Conservation (phyloP, 208 protist species). For the Zelonia costaricensis region DNA sequence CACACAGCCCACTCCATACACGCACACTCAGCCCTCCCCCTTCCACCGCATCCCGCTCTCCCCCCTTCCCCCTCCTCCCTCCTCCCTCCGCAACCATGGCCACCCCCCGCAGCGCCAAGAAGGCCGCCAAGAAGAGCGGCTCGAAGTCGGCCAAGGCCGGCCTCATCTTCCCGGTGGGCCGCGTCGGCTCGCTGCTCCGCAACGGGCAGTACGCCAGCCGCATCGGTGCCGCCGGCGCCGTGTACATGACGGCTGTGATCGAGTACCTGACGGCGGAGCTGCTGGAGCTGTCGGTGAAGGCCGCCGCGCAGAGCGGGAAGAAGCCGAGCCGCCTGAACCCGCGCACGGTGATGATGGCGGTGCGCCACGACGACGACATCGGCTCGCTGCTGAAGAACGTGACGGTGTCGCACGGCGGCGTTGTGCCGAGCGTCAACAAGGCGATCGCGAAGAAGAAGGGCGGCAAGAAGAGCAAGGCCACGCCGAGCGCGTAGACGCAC, state of each 20-base stretch:
- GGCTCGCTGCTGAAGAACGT: slow-evolving; percentile 47
- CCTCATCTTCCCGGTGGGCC: slow-evolving; percentile 99
- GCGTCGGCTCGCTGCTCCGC: slow-evolving; percentile 96
- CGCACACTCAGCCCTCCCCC: too few relatives aligned
- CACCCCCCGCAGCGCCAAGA: slow-evolving; percentile 72
- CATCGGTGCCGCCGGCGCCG: slow-evolving; percentile 97
- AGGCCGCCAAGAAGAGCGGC: slow-evolving; percentile 71
- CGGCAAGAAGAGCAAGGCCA: slow-evolving; percentile 47
- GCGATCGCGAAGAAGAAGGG: slow-evolving; percentile 81
- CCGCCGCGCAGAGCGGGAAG: slow-evolving; percentile 58
- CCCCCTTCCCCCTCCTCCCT: neutral
- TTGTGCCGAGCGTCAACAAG: slow-evolving; percentile 79
- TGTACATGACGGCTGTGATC: slow-evolving; percentile 99
- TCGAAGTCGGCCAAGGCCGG: slow-evolving; percentile 95
- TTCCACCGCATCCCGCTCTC: too few relatives aligned
- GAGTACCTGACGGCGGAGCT: slow-evolving; percentile 96
- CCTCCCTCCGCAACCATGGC: slow-evolving; percentile 36
- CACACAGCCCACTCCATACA: too few relatives aligned
- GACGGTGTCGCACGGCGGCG: slow-evolving; percentile 65
- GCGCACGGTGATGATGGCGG: slow-evolving; percentile 72
- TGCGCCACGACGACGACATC: slow-evolving; percentile 84
- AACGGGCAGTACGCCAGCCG: slow-evolving; percentile 96
- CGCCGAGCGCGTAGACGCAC: slow-evolving; percentile 32
- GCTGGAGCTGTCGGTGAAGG: slow-evolving; percentile 83
- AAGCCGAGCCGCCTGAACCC: slow-evolving; percentile 72